Conservation (phyloP, 163 green algal genomes). For the Scenedesmus sp. region DNA sequence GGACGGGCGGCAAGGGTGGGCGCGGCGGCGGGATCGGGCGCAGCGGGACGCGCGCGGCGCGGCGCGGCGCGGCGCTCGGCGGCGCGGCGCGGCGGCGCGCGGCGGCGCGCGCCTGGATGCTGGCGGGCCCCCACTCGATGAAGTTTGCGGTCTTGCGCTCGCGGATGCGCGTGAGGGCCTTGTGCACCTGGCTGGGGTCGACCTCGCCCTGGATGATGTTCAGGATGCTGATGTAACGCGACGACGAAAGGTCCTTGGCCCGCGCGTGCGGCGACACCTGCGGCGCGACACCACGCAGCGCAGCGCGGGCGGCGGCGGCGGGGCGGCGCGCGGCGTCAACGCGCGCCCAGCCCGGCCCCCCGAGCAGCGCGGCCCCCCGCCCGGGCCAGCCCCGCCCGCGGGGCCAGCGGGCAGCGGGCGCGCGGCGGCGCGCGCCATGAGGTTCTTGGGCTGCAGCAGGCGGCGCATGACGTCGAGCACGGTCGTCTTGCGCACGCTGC, state of each 20-base stretch:
- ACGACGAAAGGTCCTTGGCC: slow-evolving; percentile 73
- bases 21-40: neutral
- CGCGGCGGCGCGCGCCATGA: slow-evolving; percentile 70
- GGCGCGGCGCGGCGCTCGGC: too few relatives aligned
- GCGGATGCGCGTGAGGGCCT: slow-evolving; percentile 94
- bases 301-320: neutral
- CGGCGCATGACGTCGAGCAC: slow-evolving; percentile 99
- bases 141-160: slow-evolving; percentile 93
- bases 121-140: slow-evolving; percentile 98
- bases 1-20: neutral
- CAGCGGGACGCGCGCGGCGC: neutral
- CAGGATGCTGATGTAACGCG: slow-evolving; percentile 98
- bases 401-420: too few relatives aligned
- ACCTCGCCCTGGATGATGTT: slow-evolving; percentile 98
- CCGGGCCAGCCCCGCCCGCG: too few relatives aligned
- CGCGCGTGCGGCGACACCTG: slow-evolving; percentile 82
- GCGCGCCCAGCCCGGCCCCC: neutral
- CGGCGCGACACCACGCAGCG: neutral
- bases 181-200: slow-evolving; percentile 94
- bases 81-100: too few relatives aligned
- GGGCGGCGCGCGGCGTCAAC: neutral
- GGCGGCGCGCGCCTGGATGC: slow-evolving; percentile 83
- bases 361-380: neutral
- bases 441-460: slow-evolving; percentile 95
- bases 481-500: slow-evolving; percentile 91